Evolutionary conservation across 73 alveolate species (phyloP), one percentile per base, ranked within the genome.

Genomic region (Stentor roeselii): DNA sequence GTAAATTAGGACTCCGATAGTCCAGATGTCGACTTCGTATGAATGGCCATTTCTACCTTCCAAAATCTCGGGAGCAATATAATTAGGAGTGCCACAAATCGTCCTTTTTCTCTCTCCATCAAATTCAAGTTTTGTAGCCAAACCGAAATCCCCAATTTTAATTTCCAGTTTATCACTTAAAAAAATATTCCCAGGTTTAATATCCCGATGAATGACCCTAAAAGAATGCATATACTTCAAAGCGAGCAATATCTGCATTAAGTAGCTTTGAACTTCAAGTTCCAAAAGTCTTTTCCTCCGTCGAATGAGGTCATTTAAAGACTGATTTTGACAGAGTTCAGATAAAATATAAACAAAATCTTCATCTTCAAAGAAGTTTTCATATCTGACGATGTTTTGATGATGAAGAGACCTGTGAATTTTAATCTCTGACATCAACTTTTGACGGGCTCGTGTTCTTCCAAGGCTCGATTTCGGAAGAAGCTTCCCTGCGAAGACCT

Each of bases 331-430:
- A 78, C 99, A 96, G 59, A 96, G 87, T 87, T 96, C 99, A 83
- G 95, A 82, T 50, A 95, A 75, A 59, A 96, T 92, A 84, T 95
- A 96, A 11, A 95, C 98, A 86, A 92, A 90, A 42, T 93, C 98
- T 15, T 94, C 86, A 78, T 96, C 99, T 90, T 96, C 99, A 76
- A 96, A 96, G 92, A 93, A 96, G 87, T 96, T 98, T 75, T 95
- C 98, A 86, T 95, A 96, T 36, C 94, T 95, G 21, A 96, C 99
- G 27, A 96, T 87, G 86, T 95, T 91, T 27, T 86, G 74, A 76
- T 94, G 97, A 82, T 94, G 98, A 75, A 93, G 88, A 30, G 96
- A 86, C 78, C 96, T 89, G 91, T 94, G 98, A 75, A 94, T 90
- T 82, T 94, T 94, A 84, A 94, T 94, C 84, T 94, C 98, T 77